phyloP scores from a whole-genome alignment of 306 rosid species.

The Acacia acuminata region DNA sequence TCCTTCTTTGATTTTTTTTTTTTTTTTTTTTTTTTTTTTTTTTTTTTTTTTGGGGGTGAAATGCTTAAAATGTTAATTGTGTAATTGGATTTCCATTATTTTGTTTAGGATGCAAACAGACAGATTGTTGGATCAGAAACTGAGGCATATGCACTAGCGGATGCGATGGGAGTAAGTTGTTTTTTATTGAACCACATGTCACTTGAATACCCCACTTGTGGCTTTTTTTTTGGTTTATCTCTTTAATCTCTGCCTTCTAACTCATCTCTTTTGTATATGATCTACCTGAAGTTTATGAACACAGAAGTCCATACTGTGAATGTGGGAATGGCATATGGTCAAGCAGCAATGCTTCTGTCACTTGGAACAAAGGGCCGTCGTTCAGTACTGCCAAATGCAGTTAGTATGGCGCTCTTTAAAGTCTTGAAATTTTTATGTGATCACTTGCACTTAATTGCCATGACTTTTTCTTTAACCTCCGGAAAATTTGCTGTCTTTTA shows the following conservation, averaged over 20 bases:
- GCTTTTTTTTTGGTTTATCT: slow-evolving; percentile 22
- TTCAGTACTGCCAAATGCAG: slow-evolving; percentile 75
- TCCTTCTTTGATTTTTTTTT: not conserved
- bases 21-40: no score
- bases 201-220: not conserved
- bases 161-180: slow-evolving; percentile 80
- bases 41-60: not conserved
- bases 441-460: slow-evolving; percentile 20
- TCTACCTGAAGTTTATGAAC: slow-evolving; percentile 67
- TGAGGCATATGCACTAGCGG: slow-evolving; percentile 91
- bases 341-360: slow-evolving; percentile 92
- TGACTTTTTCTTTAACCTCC: slow-evolving; percentile 5
- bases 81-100: slow-evolving; percentile 31
- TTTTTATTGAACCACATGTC: slow-evolving; percentile 13
- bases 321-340: slow-evolving; percentile 90
- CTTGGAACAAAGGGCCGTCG: slow-evolving; percentile 88
- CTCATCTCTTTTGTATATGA: slow-evolving; percentile 3
- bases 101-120: slow-evolving; percentile 70
- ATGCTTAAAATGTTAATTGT: not conserved
- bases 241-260: slow-evolving; percentile 16
- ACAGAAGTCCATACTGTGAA: slow-evolving; percentile 84
- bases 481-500: slow-evolving; percentile 9
- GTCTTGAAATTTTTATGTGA: slow-evolving; percentile 16
- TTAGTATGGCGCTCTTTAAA: slow-evolving; percentile 54
- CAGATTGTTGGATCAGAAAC: slow-evolving; percentile 90